Evolutionary conservation across 192 early-diverging fungal genomes (phyloP).

Genomic region (Entomortierella parvispora): DNA sequence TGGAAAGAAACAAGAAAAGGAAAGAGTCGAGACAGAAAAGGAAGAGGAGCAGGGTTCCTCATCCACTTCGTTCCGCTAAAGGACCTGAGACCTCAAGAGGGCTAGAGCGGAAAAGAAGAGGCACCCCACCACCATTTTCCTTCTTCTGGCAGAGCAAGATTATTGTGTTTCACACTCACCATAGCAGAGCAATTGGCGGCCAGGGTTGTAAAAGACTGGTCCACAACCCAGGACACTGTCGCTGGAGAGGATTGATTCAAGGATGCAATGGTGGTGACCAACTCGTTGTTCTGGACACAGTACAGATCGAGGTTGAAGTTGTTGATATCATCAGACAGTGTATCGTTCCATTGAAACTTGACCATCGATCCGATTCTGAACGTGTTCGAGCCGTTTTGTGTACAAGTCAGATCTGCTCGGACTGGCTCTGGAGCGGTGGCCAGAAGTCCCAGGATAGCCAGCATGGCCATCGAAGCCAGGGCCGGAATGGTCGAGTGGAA

Average conservation of each 20-base stretch:
- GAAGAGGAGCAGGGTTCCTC: no score
- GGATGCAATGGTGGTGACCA: constrained; percentile 25
- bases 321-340: constrained; percentile 7
- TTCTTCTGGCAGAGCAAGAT: no score
- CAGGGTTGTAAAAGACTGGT: constrained; percentile 1
- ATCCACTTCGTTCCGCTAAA: no score
- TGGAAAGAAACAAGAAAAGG: no score
- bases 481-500: no score
- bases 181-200: constrained; percentile 9
- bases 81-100: no score
- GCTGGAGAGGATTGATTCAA: constrained; percentile 20
- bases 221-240: constrained; percentile 20
- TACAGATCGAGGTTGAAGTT: constrained; percentile 36
- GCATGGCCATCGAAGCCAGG: not conserved
- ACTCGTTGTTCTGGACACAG: constrained; percentile 22
- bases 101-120: no score
- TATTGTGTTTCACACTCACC: constrained; percentile 24
- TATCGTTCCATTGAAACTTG: constrained; percentile 39
- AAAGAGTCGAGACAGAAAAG: no score
- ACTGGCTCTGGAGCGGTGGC: constrained; percentile 1
- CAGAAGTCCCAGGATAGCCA: constrained; percentile 1
- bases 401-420: constrained; percentile 20
- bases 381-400: constrained; percentile 19
- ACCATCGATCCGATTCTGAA: constrained; percentile 34
- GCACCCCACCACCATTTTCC: no score